Conservation (phyloP, 2,329 filamentous ascomycete species). For the Arthrocladium fulminans region DNA sequence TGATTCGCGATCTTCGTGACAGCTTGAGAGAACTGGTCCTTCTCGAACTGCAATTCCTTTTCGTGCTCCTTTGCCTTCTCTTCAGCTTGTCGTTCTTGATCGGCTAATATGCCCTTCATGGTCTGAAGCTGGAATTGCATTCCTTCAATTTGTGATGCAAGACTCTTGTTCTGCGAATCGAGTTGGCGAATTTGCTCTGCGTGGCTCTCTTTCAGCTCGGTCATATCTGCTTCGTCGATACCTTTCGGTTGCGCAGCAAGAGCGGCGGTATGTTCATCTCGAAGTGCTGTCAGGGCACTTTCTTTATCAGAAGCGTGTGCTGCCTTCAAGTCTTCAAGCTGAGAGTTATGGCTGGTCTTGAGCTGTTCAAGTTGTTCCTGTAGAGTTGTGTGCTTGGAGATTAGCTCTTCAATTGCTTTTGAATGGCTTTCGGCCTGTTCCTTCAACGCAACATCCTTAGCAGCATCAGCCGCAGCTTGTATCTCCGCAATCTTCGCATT, state of each 20-base stretch:
- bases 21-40: slow-evolving; percentile 29
- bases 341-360: slow-evolving; percentile 24
- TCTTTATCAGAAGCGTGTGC: slow-evolving; percentile 14
- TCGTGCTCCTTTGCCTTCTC: slow-evolving; percentile 31
- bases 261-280: background rate
- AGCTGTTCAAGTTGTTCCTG: slow-evolving; percentile 6
- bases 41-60: slow-evolving; percentile 27
- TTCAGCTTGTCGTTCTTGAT: slow-evolving; percentile 31
- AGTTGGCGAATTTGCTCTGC: slow-evolving; percentile 15
- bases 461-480: background rate
- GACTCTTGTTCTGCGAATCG: slow-evolving; percentile 16
- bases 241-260: slow-evolving; percentile 4
- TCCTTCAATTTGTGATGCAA: slow-evolving; percentile 15
- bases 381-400: background rate
- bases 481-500: slow-evolving; percentile 1
- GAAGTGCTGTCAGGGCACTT: slow-evolving; percentile 2
- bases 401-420: background rate
- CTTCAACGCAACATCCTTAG: background rate
- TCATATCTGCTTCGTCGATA: background rate
- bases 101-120: slow-evolving; percentile 30
- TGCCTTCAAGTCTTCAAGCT: slow-evolving; percentile 24
- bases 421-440: background rate
- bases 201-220: slow-evolving; percentile 9
- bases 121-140: slow-evolving; percentile 27
- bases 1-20: slow-evolving; percentile 30